Base-by-base conservation (phyloP, 225 moss, liverwort and hornwort genomes). In the Pseudoscleropodium purum region DNA sequence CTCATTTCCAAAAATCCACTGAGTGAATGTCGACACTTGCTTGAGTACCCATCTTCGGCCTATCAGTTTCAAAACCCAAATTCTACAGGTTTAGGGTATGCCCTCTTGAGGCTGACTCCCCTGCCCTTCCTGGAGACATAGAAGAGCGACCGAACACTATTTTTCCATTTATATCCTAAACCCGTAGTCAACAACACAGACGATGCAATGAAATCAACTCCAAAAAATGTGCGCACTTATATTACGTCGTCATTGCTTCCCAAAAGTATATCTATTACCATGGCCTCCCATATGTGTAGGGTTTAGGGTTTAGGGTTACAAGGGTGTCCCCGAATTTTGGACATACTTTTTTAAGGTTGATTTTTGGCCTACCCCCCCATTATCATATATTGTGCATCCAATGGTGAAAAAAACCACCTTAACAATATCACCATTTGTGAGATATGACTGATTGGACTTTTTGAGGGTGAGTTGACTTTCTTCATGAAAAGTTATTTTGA, bases 131-230 rank as follows among this genome's bases (percentile, higher is more conserved):
- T 81, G 97, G 96, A 94, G 93, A 93, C 96, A 98, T 96, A 41
- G 96, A 96, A 43, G 96, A 91, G 70, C 96, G 94, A 85, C 97
- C 97, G 64, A 98, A 95, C 97, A 96, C 96, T 83, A 98, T 98
- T 92, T 95, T 98, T 57, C 97, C 97, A 89, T 98, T 98, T 96
- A 98, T 98, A 75, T n/a, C n/a, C n/a, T n/a, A 98, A 98, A n/a
- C 97, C 97, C 76, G 97, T 98, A 34, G 97, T 98, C 87, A 98
- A 90, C 90, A 98, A 96, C 76, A 98, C 96, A 76, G 97, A 96
- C 11, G 96, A 95, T 59, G 97, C 97, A 91, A 92, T 92, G 65
- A 98, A 98, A 88, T 95, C 90, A 41, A 98, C 95, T 61, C 96
- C 97, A 87, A 98, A 98, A 91, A 94, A 95, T 15, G 96, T 96